Conservation (phyloP, 2,329 filamentous ascomycete genomes). For the Calonectria leucothoes region DNA sequence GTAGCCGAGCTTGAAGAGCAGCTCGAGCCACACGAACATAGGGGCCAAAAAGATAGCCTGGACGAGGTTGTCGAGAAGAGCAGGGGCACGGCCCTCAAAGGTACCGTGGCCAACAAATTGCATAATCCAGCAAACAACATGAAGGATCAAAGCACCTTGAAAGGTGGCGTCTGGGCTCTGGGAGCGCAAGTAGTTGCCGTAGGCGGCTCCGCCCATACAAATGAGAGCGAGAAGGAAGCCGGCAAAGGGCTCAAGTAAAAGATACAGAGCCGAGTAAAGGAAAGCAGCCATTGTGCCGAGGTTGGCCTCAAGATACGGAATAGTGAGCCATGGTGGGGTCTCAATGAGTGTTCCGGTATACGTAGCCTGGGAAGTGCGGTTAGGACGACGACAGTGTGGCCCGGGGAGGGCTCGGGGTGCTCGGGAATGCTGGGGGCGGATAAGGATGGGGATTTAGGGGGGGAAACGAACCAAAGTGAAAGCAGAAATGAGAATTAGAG, state of each 20-base stretch:
- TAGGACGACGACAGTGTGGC: conserved; percentile 10
- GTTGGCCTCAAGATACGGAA: conserved; percentile 75
- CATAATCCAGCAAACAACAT: conserved; percentile 82
- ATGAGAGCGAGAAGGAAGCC: conserved; percentile 81
- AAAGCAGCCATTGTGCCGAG: conserved; percentile 73
- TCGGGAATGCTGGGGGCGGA: conserved; percentile 6
- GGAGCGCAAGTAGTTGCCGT: conserved; percentile 78
- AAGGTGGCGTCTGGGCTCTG: conserved; percentile 63
- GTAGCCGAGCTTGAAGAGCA: conserved; percentile 92
- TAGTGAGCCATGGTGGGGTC: conserved; percentile 74
- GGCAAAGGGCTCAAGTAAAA: conserved; percentile 94
- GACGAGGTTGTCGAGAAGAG: conserved; percentile 88
- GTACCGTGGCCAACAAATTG: conserved; percentile 94
- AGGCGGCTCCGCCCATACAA: conserved; percentile 80
- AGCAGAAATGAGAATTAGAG: conserved; percentile 76
- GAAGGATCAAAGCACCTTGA: conserved; percentile 71
- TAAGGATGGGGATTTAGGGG: conserved; percentile 10
- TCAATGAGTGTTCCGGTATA: conserved; percentile 73
- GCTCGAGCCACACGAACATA: conserved; percentile 96
- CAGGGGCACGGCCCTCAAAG: conserved; percentile 89
- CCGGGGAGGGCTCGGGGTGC: background rate
- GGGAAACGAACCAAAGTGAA: conserved; percentile 74
- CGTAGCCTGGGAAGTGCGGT: conserved; percentile 59
- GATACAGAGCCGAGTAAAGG: conserved; percentile 82
- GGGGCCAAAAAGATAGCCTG: conserved; percentile 94